Evolutionary conservation across 106 monocot genomes (phyloP).

Genomic region (Dactylorhiza incarnata): DNA sequence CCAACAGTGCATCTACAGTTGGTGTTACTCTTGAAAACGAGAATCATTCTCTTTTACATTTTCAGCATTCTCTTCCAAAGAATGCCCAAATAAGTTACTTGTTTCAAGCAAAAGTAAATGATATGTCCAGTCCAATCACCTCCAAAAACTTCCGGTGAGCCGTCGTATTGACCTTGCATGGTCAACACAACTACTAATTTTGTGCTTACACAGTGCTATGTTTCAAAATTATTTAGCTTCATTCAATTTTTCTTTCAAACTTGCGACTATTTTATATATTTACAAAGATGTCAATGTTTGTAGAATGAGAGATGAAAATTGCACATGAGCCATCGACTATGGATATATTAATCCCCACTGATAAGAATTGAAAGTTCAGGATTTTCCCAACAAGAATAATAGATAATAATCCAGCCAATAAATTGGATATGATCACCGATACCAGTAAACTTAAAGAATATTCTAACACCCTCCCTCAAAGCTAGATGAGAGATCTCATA

Average conservation of each 20-base stretch:
- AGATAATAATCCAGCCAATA: too few relatives aligned
- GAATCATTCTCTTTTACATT: constrained; percentile 27
- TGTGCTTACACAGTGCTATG: not conserved
- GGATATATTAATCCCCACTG: too few relatives aligned
- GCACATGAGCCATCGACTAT: too few relatives aligned
- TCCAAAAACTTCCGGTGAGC: constrained; percentile 80
- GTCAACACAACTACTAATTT: not conserved
- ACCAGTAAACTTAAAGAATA: too few relatives aligned
- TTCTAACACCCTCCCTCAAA: too few relatives aligned
- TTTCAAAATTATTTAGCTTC: not conserved
- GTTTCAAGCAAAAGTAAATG: constrained; percentile 57
- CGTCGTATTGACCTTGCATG: not conserved
- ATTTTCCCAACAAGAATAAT: too few relatives aligned
- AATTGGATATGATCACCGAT: too few relatives aligned
- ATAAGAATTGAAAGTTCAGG: too few relatives aligned
- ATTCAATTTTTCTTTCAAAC: not conserved
- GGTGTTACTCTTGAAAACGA: constrained; percentile 43
- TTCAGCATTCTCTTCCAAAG: constrained; percentile 34
- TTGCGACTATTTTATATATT: not conserved
- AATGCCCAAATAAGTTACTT: constrained; percentile 35
- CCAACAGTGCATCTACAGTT: constrained; percentile 27
- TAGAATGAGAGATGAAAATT: too few relatives aligned
- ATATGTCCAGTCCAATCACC: constrained; percentile 45
- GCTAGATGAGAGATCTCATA: too few relatives aligned
- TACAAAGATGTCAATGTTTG: too few relatives aligned